Evolutionary conservation across 257 asterid species (phyloP).

Genomic region (Catharanthus roseus): DNA sequence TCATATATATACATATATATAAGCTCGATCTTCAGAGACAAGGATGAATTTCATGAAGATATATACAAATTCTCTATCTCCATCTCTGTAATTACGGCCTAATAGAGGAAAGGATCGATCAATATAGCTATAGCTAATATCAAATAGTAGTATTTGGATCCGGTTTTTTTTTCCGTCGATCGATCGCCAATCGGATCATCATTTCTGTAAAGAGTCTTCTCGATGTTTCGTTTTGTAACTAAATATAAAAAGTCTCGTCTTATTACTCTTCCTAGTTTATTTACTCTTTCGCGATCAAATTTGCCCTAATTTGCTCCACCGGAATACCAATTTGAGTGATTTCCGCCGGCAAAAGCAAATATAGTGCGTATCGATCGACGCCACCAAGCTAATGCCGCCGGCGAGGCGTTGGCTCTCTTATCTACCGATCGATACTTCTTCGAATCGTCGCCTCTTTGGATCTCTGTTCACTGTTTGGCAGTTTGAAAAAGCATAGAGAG

Average conservation of each 20-base stretch:
- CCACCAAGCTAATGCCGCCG: too few relatives aligned
- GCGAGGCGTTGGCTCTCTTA: too few relatives aligned
- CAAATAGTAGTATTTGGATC: too few relatives aligned
- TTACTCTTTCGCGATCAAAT: neutral
- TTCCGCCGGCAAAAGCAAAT: too few relatives aligned
- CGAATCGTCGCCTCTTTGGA: too few relatives aligned
- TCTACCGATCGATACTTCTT: too few relatives aligned
- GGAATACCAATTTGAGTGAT: too few relatives aligned
- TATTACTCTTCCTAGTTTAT: neutral
- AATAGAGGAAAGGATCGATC: conserved; percentile 15
- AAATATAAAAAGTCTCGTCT: conserved; percentile 1
- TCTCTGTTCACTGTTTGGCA: neutral
- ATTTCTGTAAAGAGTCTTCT: too few relatives aligned
- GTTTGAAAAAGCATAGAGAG: neutral
- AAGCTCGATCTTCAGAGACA: neutral
- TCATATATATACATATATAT: neutral
- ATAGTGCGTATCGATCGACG: too few relatives aligned
- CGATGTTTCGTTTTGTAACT: conserved; percentile 14
- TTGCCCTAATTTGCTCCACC: too few relatives aligned
- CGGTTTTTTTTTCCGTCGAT: neutral
- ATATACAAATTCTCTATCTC: neutral
- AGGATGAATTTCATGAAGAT: conserved; percentile 12
- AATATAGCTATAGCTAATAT: too few relatives aligned
- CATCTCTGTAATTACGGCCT: conserved; percentile 22
- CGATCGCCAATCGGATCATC: conserved; percentile 10